Percentiles rank a stretch among this genome's conserved stretches.
Evolutionary conservation across 2,329 filamentous ascomycete species (phyloP).

Genomic region (Pseudogymnoascus sp.): DNA sequence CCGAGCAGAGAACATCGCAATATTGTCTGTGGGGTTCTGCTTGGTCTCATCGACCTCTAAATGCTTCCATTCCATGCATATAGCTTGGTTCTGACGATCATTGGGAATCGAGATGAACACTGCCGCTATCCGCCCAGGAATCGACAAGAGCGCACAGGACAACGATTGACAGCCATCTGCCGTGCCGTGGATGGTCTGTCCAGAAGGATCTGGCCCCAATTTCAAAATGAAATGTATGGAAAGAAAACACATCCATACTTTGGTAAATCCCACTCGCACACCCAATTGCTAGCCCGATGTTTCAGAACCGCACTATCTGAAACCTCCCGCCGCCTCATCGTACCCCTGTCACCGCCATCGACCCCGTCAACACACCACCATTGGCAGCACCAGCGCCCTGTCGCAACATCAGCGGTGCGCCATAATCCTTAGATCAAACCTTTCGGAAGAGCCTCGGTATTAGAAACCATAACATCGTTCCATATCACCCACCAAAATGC

Average conservation of each 20-base stretch:
- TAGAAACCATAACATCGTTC: background rate
- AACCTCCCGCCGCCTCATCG: background rate
- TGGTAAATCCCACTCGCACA: background rate
- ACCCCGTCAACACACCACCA: background rate
- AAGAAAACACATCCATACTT: background rate
- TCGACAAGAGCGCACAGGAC: background rate
- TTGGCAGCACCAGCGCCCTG: background rate
- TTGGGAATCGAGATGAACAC: background rate
- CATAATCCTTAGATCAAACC: background rate
- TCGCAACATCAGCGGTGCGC: background rate
- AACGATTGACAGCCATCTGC: background rate
- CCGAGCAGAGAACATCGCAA: background rate
- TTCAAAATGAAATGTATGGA: background rate
- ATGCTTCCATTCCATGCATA: conserved; percentile 5
- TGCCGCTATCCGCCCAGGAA: background rate
- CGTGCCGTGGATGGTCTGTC: background rate
- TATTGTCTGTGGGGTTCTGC: background rate
- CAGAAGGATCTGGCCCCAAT: background rate
- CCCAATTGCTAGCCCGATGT: background rate
- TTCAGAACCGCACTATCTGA: background rate
- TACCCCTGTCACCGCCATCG: background rate
- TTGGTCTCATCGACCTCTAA: background rate
- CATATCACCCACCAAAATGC: background rate
- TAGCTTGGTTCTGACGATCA: background rate
- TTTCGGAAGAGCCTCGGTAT: conserved; percentile 1